A percentile compares a stretch with the other conserved stretches of the same genome.
Evolutionary conservation across 805 yeast species (phyloP).

Genomic region (Cyberlindnera veronae): DNA sequence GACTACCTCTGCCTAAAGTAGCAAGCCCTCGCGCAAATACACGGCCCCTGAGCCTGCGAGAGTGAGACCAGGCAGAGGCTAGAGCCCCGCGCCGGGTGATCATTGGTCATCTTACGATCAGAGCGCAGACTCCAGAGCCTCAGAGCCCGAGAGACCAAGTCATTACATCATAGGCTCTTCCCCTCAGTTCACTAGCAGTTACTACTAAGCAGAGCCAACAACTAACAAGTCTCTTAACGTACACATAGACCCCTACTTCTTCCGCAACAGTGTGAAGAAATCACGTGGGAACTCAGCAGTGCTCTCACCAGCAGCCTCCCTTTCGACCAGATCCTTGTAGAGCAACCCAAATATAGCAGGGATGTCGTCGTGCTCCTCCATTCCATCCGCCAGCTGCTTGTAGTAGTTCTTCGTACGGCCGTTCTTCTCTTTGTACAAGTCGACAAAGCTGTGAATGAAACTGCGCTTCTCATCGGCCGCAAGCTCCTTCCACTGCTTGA

Average conservation of each 20-base stretch:
- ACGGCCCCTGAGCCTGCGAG: no score
- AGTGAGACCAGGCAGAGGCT: no score
- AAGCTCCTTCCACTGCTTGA: constrained; percentile 28
- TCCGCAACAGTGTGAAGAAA: constrained; percentile 18
- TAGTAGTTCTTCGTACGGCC: constrained; percentile 35
- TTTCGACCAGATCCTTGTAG: constrained; percentile 33
- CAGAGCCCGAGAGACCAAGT: no score
- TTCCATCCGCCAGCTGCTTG: constrained; percentile 32
- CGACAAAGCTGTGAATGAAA: constrained; percentile 30
- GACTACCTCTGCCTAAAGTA: constrained; percentile 1
- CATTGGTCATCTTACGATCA: no score
- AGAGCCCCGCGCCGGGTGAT: no score
- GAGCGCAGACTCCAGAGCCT: no score
- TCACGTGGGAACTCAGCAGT: constrained; percentile 27
- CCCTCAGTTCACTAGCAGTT: no score
- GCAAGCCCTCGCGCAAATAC: constrained; percentile 3
- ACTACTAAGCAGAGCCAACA: no score
- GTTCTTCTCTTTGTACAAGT: constrained; percentile 31
- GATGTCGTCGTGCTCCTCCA: constrained; percentile 36
- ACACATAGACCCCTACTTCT: no score
- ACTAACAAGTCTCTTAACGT: no score
- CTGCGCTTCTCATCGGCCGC: constrained; percentile 25
- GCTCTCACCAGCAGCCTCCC: constrained; percentile 15
- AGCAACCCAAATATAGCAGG: constrained; percentile 37
- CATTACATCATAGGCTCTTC: no score